Percentiles rank a stretch among this genome's conserved stretches.
These are phyloP conservation scores for Pyrus betulifolia DNA, from an alignment of 306 rosid species.

Conservation along the genomic window DNA sequence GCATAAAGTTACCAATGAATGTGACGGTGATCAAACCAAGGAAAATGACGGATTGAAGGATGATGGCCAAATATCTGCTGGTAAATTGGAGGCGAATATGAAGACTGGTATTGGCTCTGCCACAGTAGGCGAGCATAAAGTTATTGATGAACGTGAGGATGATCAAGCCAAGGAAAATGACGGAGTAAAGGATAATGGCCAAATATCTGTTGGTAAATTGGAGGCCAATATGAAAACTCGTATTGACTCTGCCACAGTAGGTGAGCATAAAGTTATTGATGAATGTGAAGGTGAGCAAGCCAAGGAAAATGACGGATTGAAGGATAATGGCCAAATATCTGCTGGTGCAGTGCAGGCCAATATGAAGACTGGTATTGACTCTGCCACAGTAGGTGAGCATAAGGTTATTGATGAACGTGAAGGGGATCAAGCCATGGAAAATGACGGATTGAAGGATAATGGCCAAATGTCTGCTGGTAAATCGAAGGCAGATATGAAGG, in stretches of 20 bases:
- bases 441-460: not conserved
- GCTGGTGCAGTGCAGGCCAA: not conserved
- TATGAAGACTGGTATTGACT: slow-evolving; percentile 11
- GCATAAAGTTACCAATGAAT: slow-evolving; percentile 9
- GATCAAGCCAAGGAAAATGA: slow-evolving; percentile 7
- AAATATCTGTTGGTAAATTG: slow-evolving; percentile 13
- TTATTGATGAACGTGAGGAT: slow-evolving; percentile 6
- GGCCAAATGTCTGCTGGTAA: slow-evolving; percentile 9
- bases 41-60: not conserved
- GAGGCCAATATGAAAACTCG: not conserved
- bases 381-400: not conserved
- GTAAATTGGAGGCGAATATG: slow-evolving; percentile 11
- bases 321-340: no score
- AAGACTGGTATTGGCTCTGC: slow-evolving; percentile 9
- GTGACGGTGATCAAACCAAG: slow-evolving; percentile 7
- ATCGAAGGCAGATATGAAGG: slow-evolving; percentile 16
- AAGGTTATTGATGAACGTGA: not conserved
- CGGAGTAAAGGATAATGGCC: not conserved
- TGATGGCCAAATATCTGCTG: slow-evolving; percentile 9
- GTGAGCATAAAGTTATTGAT: no score
- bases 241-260: no score
- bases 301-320: no score
- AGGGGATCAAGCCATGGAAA: slow-evolving; percentile 8
- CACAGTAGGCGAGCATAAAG: not conserved
- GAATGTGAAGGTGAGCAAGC: no score